phyloP scores from a whole-genome alignment of 495 filamentous ascomycete genomes.

The Opeltia flavorubescens region DNA sequence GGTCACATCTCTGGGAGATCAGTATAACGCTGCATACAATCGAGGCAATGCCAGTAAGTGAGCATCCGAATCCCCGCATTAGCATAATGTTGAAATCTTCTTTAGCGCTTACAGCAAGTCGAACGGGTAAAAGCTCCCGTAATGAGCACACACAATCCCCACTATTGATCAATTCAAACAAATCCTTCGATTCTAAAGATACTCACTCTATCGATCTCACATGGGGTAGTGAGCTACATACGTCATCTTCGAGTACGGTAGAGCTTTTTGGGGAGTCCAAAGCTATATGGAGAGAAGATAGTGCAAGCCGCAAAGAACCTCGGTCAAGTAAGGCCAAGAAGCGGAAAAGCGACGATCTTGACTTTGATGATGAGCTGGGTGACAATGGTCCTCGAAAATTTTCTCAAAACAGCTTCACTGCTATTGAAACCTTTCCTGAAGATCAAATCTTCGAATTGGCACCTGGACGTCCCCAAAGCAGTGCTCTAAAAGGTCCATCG shows the following conservation, averaged over 20 bases:
- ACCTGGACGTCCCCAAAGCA: background rate
- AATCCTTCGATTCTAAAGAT: conserved; percentile 14
- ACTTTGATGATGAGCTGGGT: conserved; percentile 24
- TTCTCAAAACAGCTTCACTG: conserved; percentile 16
- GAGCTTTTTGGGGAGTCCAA: conserved; percentile 38
- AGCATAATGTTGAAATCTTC: no score
- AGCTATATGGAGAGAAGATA: conserved; percentile 46
- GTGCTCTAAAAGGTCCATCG: background rate
- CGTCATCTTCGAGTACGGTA: conserved; percentile 27
- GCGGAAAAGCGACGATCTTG: conserved; percentile 59
- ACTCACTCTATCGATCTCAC: conserved; percentile 64
- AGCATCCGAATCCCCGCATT: no score
- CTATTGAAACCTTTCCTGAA: conserved; percentile 20
- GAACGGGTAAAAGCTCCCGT: conserved; percentile 8
- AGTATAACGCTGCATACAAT: conserved; percentile 15
- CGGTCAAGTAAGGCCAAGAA: conserved; percentile 45
- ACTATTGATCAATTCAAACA: conserved; percentile 11
- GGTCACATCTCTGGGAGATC: conserved; percentile 18
- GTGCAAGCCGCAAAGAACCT: conserved; percentile 29
- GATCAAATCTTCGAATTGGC: conserved; percentile 14
- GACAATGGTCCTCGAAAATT: conserved; percentile 4
- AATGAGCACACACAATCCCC: conserved; percentile 16
- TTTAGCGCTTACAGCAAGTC: background rate
- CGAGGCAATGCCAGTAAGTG: conserved; percentile 19
- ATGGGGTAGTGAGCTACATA: conserved; percentile 31